These are phyloP conservation scores for Dimocarpus longan DNA, from an alignment of 345 rosid species.

Conservation along the genomic window DNA sequence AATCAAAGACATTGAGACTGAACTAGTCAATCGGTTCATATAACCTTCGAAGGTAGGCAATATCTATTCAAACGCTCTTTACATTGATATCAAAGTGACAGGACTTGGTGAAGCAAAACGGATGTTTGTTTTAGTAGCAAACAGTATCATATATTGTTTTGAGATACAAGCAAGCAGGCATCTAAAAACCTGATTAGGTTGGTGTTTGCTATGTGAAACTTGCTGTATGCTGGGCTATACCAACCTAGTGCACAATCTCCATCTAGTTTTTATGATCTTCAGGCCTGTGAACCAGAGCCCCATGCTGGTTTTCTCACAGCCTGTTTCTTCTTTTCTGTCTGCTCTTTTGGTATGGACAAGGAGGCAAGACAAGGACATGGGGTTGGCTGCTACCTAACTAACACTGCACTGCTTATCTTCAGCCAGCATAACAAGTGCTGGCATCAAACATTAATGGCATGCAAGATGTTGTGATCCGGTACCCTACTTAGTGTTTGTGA, in stretches of 20 bases:
- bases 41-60: too few relatives aligned
- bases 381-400: slow-evolving; percentile 30
- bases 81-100: too few relatives aligned
- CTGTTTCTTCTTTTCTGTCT: slow-evolving; percentile 31
- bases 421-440: slow-evolving; percentile 20
- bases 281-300: neutral
- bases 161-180: too few relatives aligned
- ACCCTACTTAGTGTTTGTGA: neutral
- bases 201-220: too few relatives aligned
- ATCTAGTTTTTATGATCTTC: neutral
- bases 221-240: too few relatives aligned
- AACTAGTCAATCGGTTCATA: too few relatives aligned
- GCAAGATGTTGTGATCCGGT: neutral
- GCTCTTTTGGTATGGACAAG: slow-evolving; percentile 13
- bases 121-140: too few relatives aligned
- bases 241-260: neutral
- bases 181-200: too few relatives aligned
- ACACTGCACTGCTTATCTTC: slow-evolving; percentile 17
- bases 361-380: slow-evolving; percentile 19
- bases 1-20: too few relatives aligned
- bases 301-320: slow-evolving; percentile 14
- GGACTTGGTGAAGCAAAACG: too few relatives aligned
- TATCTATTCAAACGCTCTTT: too few relatives aligned
- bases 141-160: too few relatives aligned
- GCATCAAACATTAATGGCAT: slow-evolving; percentile 16